phyloP scores from a whole-genome alignment of 2,329 filamentous ascomycete genomes.

The Colletotrichum cordylinicola region DNA sequence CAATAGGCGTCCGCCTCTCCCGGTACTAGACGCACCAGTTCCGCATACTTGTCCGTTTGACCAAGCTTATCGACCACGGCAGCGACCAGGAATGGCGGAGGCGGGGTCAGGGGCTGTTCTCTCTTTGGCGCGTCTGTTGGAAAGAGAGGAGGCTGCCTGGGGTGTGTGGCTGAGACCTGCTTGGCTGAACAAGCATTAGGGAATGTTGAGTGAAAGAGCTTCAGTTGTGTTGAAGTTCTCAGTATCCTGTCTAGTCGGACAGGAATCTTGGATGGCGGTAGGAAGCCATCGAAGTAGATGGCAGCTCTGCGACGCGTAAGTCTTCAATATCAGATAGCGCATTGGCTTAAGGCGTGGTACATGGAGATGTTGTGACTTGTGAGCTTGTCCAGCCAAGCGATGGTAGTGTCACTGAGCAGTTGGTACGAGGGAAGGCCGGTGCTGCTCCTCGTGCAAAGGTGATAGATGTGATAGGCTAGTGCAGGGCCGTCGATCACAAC shows the following conservation, averaged over 20 bases:
- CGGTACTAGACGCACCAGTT: constrained; percentile 66
- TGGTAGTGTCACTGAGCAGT: constrained; percentile 63
- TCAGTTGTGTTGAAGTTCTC: constrained; percentile 61
- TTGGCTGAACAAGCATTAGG: constrained; percentile 29
- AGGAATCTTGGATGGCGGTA: constrained; percentile 71
- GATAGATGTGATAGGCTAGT: constrained; percentile 75
- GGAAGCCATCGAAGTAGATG: constrained; percentile 86
- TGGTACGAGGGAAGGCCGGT: constrained; percentile 66
- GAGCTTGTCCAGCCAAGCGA: constrained; percentile 69
- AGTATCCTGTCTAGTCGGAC: constrained; percentile 68
- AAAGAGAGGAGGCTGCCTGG: constrained; percentile 26
- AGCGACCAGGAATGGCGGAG: constrained; percentile 75
- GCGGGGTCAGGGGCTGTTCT: constrained; percentile 51
- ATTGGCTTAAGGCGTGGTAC: constrained; percentile 46
- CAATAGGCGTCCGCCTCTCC: constrained; percentile 89
- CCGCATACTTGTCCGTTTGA: constrained; percentile 44
- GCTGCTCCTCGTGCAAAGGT: constrained; percentile 56
- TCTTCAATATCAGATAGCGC: not conserved
- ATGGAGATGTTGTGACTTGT: constrained; percentile 61
- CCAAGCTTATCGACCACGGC: constrained; percentile 75
- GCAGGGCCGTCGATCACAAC: constrained; percentile 79
- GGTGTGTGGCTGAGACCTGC: constrained; percentile 20
- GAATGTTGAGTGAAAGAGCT: constrained; percentile 45
- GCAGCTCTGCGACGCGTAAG: constrained; percentile 52
- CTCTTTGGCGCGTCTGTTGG: constrained; percentile 23